Percentiles rank a stretch among this genome's conserved stretches.
Conservation (phyloP, 1,139 yeast genomes). For the Taphrina deformans region DNA sequence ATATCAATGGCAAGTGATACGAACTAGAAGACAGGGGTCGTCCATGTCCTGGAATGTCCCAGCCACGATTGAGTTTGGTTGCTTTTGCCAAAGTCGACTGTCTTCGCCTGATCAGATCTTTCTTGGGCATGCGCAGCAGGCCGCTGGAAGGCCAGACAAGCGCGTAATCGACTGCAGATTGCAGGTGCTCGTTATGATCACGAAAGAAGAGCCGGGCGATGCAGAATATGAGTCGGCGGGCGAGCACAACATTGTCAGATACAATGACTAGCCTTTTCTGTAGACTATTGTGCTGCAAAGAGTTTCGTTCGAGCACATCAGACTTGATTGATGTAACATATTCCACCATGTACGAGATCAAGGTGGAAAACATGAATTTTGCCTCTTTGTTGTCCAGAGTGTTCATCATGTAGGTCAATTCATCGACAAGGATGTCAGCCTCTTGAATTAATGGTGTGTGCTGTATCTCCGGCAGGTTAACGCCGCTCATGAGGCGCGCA, state of each 20-base stretch:
- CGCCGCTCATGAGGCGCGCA: slow-evolving; percentile 18
- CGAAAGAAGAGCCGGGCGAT: slow-evolving; percentile 24
- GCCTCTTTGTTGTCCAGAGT: slow-evolving; percentile 23
- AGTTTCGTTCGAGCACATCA: background rate
- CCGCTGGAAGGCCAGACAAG: slow-evolving; percentile 32
- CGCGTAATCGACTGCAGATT: slow-evolving; percentile 16
- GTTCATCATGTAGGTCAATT: background rate
- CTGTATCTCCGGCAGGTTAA: slow-evolving; percentile 27
- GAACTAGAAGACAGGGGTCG: slow-evolving; percentile 7
- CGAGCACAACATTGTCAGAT: slow-evolving; percentile 17
- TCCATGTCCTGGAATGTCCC: slow-evolving; percentile 27
- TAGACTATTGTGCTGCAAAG: slow-evolving; percentile 4
- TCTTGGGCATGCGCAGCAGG: slow-evolving; percentile 11
- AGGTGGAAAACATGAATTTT: slow-evolving; percentile 22
- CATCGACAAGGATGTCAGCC: slow-evolving; percentile 17
- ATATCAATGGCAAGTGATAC: slow-evolving; percentile 8
- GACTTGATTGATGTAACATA: background rate
- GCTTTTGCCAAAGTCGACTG: slow-evolving; percentile 22
- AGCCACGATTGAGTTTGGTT: slow-evolving; percentile 3
- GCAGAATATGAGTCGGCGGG: slow-evolving; percentile 24
- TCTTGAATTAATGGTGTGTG: slow-evolving; percentile 13
- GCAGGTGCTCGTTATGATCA: slow-evolving; percentile 20
- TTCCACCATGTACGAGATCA: slow-evolving; percentile 11
- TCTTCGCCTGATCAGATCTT: slow-evolving; percentile 9
- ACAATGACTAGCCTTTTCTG: slow-evolving; percentile 16